Evolutionary conservation across 129 eudicot species (phyloP).

Genomic region (Tagetes patula): DNA sequence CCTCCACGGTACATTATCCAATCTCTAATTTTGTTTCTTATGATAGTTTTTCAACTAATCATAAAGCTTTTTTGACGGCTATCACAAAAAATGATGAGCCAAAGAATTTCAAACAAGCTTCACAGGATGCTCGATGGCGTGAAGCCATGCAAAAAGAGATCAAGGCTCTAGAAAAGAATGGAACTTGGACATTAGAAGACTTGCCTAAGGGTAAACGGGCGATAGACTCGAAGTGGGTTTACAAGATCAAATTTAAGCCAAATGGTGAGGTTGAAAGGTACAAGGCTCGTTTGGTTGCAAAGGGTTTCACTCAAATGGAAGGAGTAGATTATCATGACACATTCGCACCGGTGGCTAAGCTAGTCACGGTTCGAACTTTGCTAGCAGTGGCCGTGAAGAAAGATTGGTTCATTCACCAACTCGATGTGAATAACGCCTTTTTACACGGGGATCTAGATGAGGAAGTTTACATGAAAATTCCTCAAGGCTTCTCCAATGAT

Average conservation of each 20-base stretch:
- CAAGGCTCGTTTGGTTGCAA: no score
- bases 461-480: no score
- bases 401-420: neutral
- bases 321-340: no score
- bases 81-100: neutral
- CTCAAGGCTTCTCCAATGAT: no score
- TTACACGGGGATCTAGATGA: neutral
- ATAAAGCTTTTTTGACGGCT: neutral
- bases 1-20: neutral
- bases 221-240: no score
- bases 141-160: neutral
- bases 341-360: no score
- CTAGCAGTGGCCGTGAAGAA: neutral
- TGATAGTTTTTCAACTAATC: neutral
- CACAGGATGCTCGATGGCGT: slow-evolving; percentile 1
- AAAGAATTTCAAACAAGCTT: neutral
- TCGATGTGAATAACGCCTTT: neutral
- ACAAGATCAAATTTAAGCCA: no score
- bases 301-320: no score
- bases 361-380: no score
- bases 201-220: no score
- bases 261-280: no score
- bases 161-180: neutral
- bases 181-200: neutral
- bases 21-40: neutral